Evolutionary conservation across 495 filamentous ascomycete genomes (phyloP), one percentile per base, ranked within the genome.

Genomic region (Lophiostoma macrostomum): DNA sequence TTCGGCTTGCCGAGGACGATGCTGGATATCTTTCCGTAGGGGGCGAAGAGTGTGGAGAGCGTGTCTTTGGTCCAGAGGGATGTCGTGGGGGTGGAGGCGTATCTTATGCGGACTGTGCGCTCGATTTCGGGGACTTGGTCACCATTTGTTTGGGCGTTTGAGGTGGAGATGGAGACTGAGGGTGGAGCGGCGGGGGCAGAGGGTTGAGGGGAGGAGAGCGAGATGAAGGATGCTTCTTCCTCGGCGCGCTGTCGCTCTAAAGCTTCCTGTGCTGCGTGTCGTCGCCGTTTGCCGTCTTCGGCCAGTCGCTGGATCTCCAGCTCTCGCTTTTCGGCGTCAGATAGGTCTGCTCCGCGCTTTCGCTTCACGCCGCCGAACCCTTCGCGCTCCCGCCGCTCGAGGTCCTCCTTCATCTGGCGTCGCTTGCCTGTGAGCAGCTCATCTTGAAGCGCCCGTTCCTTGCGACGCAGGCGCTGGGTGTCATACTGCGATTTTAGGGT

Each of bases 361-460:
- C 69, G n/a, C 72, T 78, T 72, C 73, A 78, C 19, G 69, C 27
- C 12, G n/a, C 16, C 14, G 32, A n/a, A n/a, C n/a, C 52, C 66
- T 74, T 79, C 44, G 73, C 63, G 8, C 76, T 87, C 85, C 47
- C 82, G 65, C 43, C 75, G 70, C 69, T 90, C 85, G 42, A 90
- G 67, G 65, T 91, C 86, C 66, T 88, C 83, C 64, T 81, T 79
- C 86, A 90, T 88, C 69, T 80, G 75, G 64, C 83, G 70, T 61
- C 87, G 75, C 63, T 76, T 76, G 7, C 82, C 75, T 58, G 84
- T 82, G 63, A 87, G 81, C 60, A 80, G 69, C 37, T 85, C 84
- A 53, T 77, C 72, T 67, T 86, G 78, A 54, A 79, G 74, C 69
- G 80, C 73, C 64, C 77, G 80, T 56, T 80, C 79, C 56, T 77